phyloP scores from a whole-genome alignment of 768 basidiomycete species.

The Peribolospora kevripleyi region DNA sequence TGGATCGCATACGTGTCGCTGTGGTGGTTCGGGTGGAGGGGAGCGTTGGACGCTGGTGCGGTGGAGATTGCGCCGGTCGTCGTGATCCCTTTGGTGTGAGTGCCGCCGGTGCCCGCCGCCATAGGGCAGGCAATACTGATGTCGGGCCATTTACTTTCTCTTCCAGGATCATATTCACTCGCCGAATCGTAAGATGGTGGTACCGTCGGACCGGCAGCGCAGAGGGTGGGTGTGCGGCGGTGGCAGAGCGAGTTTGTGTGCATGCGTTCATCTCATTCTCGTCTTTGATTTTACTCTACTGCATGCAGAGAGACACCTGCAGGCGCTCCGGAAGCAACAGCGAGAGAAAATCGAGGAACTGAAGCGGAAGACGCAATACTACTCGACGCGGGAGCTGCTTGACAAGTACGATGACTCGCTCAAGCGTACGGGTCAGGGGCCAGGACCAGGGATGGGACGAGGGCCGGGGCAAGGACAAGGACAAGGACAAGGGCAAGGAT shows the following conservation, averaged over 20 bases:
- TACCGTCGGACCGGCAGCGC: conserved; percentile 9
- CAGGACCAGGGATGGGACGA: background rate
- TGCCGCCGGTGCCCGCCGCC: conserved; percentile 10
- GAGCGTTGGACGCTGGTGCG: conserved; percentile 1
- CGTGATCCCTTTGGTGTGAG: conserved; percentile 55
- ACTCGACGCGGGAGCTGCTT: conserved; percentile 66
- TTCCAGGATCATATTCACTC: conserved; percentile 12
- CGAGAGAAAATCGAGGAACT: conserved; percentile 76
- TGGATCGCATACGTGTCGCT: conserved; percentile 30
- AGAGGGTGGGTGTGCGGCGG: conserved; percentile 8
- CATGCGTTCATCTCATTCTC: background rate
- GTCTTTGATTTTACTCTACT: background rate
- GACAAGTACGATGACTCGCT: conserved; percentile 58
- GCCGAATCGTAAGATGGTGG: conserved; percentile 8
- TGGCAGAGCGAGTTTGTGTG: background rate
- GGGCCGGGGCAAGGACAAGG: background rate
- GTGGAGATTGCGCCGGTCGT: conserved; percentile 33
- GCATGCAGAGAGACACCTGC: conserved; percentile 39
- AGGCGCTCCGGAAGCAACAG: conserved; percentile 44
- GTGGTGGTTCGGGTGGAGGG: conserved; percentile 13
- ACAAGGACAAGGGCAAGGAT: background rate
- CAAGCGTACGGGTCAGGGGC: conserved; percentile 7
- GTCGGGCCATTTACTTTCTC: background rate
- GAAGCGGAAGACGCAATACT: conserved; percentile 93
- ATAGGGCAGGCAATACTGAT: background rate